These are phyloP conservation scores for Fusarium vanettenii DNA, from an alignment of 2,329 filamentous ascomycete species.

Conservation along the genomic window DNA sequence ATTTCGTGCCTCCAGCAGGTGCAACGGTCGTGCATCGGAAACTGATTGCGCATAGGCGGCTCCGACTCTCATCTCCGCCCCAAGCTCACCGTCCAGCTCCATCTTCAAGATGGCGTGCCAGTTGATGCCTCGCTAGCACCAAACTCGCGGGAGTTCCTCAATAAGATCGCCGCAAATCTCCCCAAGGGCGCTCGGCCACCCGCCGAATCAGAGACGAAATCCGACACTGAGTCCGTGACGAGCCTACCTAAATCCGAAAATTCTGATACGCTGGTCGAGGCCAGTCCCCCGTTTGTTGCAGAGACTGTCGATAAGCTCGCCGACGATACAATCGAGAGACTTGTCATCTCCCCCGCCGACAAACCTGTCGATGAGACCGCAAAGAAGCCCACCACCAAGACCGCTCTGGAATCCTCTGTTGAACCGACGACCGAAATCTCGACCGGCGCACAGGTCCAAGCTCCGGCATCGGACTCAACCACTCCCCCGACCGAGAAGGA, in stretches of 20 bases:
- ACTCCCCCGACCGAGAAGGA: neutral
- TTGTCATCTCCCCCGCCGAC: conserved; percentile 10
- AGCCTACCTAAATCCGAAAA: conserved; percentile 2
- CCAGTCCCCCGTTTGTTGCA: neutral
- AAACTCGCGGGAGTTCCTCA: conserved; percentile 72
- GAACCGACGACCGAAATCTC: neutral
- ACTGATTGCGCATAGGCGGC: conserved; percentile 44
- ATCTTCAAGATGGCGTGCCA: conserved; percentile 73
- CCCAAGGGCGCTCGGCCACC: conserved; percentile 17
- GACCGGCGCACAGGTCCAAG: neutral
- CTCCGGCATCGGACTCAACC: neutral
- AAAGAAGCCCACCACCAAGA: neutral
- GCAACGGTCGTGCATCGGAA: conserved; percentile 16
- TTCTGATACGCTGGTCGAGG: conserved; percentile 1
- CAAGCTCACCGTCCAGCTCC: conserved; percentile 76
- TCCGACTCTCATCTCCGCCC: conserved; percentile 67
- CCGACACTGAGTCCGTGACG: conserved; percentile 11
- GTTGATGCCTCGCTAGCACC: conserved; percentile 76
- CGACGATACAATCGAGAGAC: conserved; percentile 17
- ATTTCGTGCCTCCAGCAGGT: neutral
- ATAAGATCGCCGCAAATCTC: conserved; percentile 66
- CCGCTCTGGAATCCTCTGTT: neutral
- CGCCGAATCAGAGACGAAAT: conserved; percentile 1
- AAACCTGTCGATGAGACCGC: neutral
- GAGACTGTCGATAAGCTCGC: conserved; percentile 17